These are phyloP conservation scores for Mikania micrantha DNA, from an alignment of 129 eudicot genomes.

Conservation along the genomic window DNA sequence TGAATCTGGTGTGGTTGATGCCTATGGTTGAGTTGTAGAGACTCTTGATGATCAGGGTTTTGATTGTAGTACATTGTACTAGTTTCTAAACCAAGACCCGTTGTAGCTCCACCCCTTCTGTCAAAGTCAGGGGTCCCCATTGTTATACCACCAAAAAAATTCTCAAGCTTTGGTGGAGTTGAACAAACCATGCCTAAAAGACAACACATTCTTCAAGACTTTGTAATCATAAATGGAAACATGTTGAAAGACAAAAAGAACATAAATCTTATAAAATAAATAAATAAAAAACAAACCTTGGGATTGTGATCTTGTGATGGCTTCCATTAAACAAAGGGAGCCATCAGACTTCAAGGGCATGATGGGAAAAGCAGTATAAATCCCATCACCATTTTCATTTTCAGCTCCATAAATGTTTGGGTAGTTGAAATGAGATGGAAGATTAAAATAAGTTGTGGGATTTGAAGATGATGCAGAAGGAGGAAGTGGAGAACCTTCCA, in stretches of 20 bases:
- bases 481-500: slow-evolving; percentile 32
- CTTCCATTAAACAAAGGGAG: slow-evolving; percentile 73
- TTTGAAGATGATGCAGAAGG: slow-evolving; percentile 27
- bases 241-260: neutral
- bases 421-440: slow-evolving; percentile 51
- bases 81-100: slow-evolving; percentile 2
- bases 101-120: slow-evolving; percentile 31
- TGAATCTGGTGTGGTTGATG: slow-evolving; percentile 46
- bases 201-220: slow-evolving; percentile 12
- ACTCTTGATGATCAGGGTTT: slow-evolving; percentile 30
- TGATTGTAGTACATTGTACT: slow-evolving; percentile 48
- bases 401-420: slow-evolving; percentile 40
- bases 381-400: slow-evolving; percentile 39
- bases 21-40: slow-evolving; percentile 30
- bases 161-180: slow-evolving; percentile 81
- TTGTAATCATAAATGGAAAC: slow-evolving; percentile 15
- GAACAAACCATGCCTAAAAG: slow-evolving; percentile 46
- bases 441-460: slow-evolving; percentile 32
- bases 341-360: slow-evolving; percentile 86
- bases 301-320: slow-evolving; percentile 57
- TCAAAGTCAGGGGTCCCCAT: slow-evolving; percentile 71
- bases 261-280: neutral
- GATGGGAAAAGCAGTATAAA: slow-evolving; percentile 43
- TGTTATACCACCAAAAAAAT: slow-evolving; percentile 81
- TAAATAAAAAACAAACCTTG: slow-evolving; percentile 39